These are phyloP conservation scores for Skeletonema tropicum DNA, from an alignment of 108 stramenopile genomes.

Conservation along the genomic window DNA sequence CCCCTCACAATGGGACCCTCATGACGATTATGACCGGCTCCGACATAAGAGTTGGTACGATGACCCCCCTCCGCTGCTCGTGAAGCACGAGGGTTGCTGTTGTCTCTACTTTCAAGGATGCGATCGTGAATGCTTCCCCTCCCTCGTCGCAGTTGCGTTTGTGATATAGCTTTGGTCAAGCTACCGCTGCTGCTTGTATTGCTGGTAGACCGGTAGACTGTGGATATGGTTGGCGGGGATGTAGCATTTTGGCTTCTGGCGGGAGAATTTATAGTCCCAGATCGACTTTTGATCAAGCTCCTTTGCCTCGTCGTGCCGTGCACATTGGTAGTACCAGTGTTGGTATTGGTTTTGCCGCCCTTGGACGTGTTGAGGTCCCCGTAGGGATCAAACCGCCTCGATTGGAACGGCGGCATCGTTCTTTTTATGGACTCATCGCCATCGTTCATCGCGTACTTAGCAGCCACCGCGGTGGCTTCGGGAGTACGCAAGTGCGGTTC, in stretches of 20 bases:
- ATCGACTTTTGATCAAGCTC: constrained; percentile 13
- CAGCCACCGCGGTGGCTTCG: not conserved
- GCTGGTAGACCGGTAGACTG: not conserved
- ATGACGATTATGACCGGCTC: not conserved
- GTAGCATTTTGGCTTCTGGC: not conserved
- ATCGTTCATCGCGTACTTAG: no score
- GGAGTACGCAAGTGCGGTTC: no score
- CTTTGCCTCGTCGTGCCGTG: constrained; percentile 12
- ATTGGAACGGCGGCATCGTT: constrained; percentile 30
- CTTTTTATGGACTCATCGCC: not conserved
- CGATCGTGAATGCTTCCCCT: constrained; percentile 14
- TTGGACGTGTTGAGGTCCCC: not conserved
- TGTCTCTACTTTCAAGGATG: constrained; percentile 8
- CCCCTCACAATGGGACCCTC: constrained; percentile 8
- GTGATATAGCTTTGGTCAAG: not conserved
- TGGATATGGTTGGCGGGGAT: not conserved
- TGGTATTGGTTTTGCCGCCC: not conserved
- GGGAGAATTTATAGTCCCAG: not conserved
- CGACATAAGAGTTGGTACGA: not conserved
- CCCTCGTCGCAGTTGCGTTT: constrained; percentile 1
- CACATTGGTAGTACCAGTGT: not conserved
- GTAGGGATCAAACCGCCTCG: constrained; percentile 25
- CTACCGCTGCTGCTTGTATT: not conserved
- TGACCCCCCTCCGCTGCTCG: constrained; percentile 8
- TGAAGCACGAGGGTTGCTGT: not conserved